Conservation (phyloP, 2,329 filamentous ascomycete species). For the Phoma sp. region DNA sequence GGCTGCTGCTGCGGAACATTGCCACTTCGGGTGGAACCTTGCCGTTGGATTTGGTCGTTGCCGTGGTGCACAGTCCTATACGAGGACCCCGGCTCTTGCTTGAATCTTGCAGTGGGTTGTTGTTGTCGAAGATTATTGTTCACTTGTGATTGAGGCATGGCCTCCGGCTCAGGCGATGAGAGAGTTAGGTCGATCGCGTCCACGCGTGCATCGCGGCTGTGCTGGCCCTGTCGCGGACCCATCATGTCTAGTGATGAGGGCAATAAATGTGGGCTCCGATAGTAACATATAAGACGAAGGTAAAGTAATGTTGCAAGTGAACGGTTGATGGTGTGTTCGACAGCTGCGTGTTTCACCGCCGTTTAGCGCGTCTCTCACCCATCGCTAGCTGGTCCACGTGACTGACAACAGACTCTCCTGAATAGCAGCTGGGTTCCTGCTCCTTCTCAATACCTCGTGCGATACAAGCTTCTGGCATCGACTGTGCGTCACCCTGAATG, state of each 20-base stretch:
- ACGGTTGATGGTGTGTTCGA: not conserved
- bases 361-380: constrained; percentile 1
- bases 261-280: too few relatives aligned
- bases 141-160: constrained; percentile 7
- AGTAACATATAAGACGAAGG: not conserved
- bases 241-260: not conserved
- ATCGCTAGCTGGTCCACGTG: constrained; percentile 6
- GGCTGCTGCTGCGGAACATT: constrained; percentile 3
- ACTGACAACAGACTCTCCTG: not conserved
- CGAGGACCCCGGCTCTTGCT: constrained; percentile 12
- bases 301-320: not conserved
- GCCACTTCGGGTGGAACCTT: not conserved
- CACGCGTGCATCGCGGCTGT: not conserved
- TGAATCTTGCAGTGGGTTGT: constrained; percentile 10
- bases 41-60: constrained; percentile 8
- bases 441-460: not conserved
- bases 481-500: constrained; percentile 2
- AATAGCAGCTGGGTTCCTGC: not conserved
- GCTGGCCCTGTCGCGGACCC: not conserved
- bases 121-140: constrained; percentile 15
- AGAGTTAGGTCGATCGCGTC: constrained; percentile 36
- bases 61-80: not conserved
- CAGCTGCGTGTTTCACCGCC: not conserved
- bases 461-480: not conserved
- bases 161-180: constrained; percentile 32